phyloP scores from a whole-genome alignment of 2,329 filamentous ascomycete species.

The Cladobotryum mycophilum region DNA sequence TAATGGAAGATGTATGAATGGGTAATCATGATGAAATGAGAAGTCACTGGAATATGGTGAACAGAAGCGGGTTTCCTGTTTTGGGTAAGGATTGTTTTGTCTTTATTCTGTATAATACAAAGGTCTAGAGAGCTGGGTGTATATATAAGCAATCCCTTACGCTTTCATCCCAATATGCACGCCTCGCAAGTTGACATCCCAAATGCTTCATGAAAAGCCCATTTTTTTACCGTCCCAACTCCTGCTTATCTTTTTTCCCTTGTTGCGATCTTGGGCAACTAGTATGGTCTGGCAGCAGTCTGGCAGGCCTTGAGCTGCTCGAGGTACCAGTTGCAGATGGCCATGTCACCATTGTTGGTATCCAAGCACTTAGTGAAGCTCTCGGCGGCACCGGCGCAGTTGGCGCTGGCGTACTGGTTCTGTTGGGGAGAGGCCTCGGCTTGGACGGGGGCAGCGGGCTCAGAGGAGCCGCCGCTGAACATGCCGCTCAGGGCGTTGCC shows the following conservation, averaged over 20 bases:
- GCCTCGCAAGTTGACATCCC: background rate
- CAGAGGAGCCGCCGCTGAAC: conserved; percentile 68
- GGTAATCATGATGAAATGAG: too few species aligned
- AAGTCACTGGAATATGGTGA: too few species aligned
- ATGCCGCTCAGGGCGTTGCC: conserved; percentile 89
- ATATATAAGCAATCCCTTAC: conserved; percentile 1
- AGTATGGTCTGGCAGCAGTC: conserved; percentile 67
- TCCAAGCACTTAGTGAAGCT: conserved; percentile 96
- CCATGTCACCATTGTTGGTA: conserved; percentile 87
- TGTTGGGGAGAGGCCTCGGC: conserved; percentile 37
- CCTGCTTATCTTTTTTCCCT: background rate
- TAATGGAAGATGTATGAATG: background rate
- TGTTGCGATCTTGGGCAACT: conserved; percentile 22
- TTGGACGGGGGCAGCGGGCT: conserved; percentile 42
- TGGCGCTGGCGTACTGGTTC: conserved; percentile 49
- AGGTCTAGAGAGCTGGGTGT: background rate
- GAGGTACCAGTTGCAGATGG: conserved; percentile 95
- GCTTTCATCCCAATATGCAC: conserved; percentile 1
- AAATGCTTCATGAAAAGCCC: background rate
- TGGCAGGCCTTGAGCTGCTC: conserved; percentile 94
- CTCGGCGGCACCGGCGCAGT: conserved; percentile 73
- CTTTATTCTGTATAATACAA: conserved; percentile 14
- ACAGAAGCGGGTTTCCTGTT: background rate
- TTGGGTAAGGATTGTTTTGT: background rate
- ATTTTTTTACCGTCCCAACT: background rate